A percentile compares a stretch with the other conserved stretches of the same genome.
Conservation (phyloP, 768 basidiomycete genomes). For the Rhodotorula graminis region DNA sequence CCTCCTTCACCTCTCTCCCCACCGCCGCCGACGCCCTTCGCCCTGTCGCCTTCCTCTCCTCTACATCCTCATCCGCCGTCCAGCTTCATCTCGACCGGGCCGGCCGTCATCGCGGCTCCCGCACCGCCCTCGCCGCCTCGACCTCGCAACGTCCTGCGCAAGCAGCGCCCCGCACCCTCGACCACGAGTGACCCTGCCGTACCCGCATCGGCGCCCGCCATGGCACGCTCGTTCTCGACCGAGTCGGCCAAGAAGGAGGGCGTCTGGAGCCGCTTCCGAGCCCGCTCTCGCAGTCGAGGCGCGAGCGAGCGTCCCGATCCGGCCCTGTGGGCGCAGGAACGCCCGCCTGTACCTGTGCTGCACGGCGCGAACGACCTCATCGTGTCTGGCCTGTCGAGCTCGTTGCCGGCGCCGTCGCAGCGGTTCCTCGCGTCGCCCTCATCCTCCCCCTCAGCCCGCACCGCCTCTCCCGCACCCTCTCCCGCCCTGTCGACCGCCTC, state of each 20-base stretch:
- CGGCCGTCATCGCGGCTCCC: no score
- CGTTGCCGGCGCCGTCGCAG: background rate
- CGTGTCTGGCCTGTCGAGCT: background rate
- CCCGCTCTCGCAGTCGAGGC: background rate
- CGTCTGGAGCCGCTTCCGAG: constrained; percentile 9
- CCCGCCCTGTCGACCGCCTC: background rate
- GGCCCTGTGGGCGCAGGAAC: background rate
- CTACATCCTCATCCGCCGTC: background rate
- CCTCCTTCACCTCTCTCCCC: background rate
- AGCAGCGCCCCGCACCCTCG: constrained; percentile 4
- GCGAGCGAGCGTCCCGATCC: background rate
- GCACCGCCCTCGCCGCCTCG: background rate
- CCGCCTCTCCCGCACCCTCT: background rate
- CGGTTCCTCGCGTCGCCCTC: background rate
- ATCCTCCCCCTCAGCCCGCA: background rate
- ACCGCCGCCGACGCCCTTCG: background rate
- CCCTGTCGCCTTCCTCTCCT: background rate
- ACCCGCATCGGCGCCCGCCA: background rate
- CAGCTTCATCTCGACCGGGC: no score
- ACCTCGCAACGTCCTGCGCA: constrained; percentile 28
- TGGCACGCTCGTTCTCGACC: constrained; percentile 11
- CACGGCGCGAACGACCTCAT: background rate
- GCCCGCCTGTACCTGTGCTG: background rate
- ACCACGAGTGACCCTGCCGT: background rate
- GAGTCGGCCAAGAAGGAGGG: background rate